These are phyloP conservation scores for Phlegmacium glaucopus DNA, from an alignment of 768 basidiomycete genomes.

Conservation along the genomic window DNA sequence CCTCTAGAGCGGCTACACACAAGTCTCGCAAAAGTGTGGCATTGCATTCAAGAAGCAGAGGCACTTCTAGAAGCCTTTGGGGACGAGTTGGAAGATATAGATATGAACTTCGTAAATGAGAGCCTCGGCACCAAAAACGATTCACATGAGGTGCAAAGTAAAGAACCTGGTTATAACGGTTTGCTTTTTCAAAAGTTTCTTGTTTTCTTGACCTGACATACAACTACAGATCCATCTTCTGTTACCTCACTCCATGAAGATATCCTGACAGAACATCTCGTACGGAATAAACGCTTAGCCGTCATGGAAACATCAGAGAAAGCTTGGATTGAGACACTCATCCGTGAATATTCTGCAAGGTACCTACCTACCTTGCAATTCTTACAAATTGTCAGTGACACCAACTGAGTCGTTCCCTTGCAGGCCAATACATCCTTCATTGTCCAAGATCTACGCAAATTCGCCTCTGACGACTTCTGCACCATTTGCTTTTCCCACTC, in stretches of 20 bases:
- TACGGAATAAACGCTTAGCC: no score
- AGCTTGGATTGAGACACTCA: slow-evolving; percentile 7
- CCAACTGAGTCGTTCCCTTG: neutral
- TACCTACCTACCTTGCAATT: no score
- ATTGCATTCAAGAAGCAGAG: slow-evolving; percentile 16
- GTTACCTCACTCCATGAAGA: no score
- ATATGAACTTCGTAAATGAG: neutral
- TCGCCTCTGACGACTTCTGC: slow-evolving; percentile 13
- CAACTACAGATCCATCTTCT: no score
- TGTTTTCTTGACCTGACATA: neutral
- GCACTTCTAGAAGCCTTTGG: slow-evolving; percentile 16
- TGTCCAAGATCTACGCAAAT: slow-evolving; percentile 15
- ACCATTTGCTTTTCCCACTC: slow-evolving; percentile 15
- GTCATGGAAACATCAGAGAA: slow-evolving; percentile 11
- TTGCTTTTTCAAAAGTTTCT: slow-evolving; percentile 7
- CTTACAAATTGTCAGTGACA: neutral
- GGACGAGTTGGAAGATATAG: slow-evolving; percentile 20
- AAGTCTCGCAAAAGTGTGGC: slow-evolving; percentile 6
- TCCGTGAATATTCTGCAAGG: slow-evolving; percentile 10
- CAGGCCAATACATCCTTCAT: slow-evolving; percentile 12
- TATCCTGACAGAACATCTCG: no score
- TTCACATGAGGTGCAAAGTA: no score
- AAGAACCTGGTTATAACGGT: neutral
- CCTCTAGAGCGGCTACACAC: slow-evolving; percentile 14
- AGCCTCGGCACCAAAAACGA: no score